These are phyloP conservation scores for Linnemannia schmuckeri DNA, from an alignment of 192 early-diverging fungal species.

Conservation along the genomic window DNA sequence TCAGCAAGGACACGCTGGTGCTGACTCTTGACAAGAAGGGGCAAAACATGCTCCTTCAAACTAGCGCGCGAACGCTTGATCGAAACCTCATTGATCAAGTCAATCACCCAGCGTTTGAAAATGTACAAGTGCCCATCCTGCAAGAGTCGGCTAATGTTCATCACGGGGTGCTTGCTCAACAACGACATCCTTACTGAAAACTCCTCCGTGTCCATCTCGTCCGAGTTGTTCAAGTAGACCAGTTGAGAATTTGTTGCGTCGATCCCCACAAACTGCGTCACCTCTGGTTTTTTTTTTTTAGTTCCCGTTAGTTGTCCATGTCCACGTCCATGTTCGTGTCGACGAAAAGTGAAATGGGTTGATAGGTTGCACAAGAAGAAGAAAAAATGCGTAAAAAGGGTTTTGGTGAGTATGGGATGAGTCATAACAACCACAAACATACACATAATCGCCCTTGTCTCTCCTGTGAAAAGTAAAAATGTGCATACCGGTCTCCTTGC, in stretches of 20 bases:
- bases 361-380: neutral
- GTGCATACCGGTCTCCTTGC: conserved; percentile 57
- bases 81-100: conserved; percentile 70
- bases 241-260: conserved; percentile 60
- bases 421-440: conserved; percentile 9
- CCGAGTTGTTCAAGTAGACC: conserved; percentile 60
- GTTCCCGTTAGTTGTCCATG: neutral
- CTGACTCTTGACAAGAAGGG: conserved; percentile 88
- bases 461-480: neutral
- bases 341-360: conserved; percentile 4
- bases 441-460: neutral
- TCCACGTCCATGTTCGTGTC: neutral
- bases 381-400: conserved; percentile 8
- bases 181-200: conserved; percentile 64
- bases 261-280: conserved; percentile 66
- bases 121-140: conserved; percentile 95
- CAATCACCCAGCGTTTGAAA: conserved; percentile 94
- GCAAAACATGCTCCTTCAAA: conserved; percentile 88
- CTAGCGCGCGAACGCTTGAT: conserved; percentile 77
- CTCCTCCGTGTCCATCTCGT: conserved; percentile 45
- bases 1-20: conserved; percentile 78
- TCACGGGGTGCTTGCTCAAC: conserved; percentile 81
- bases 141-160: conserved; percentile 84
- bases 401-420: conserved; percentile 29
- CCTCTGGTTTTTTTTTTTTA: conserved; percentile 10